A percentile compares a stretch with the other conserved stretches of the same genome.
These are phyloP conservation scores for Panicum miliaceum DNA, from an alignment of 176 grass and related monocot species.

Conservation along the genomic window DNA sequence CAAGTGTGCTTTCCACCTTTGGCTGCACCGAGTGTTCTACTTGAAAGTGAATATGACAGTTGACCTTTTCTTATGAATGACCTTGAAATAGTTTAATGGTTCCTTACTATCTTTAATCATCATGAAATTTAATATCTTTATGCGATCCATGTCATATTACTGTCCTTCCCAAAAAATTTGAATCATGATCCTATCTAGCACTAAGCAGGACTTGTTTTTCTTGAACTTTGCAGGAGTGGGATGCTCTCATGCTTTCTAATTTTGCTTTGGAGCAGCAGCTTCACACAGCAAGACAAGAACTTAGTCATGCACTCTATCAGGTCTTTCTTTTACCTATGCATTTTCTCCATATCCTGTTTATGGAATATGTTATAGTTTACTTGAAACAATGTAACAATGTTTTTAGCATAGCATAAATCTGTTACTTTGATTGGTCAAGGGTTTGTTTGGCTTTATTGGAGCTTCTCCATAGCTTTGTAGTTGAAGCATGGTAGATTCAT, in stretches of 20 bases:
- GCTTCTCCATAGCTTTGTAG: constrained; percentile 9
- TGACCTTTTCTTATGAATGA: not conserved
- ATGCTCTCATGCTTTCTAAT: constrained; percentile 97
- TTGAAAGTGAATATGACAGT: not conserved
- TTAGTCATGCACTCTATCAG: constrained; percentile 99
- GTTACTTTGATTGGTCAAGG: not conserved
- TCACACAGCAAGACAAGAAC: constrained; percentile 94
- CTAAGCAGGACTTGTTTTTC: constrained; percentile 36
- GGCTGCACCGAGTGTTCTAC: not conserved
- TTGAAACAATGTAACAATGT: constrained; percentile 6
- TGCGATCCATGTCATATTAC: constrained; percentile 3
- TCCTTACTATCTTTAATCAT: not conserved
- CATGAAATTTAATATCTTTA: not conserved
- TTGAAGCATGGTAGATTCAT: not conserved
- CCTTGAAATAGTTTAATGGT: not conserved
- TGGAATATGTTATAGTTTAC: constrained; percentile 10
- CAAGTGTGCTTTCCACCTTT: not conserved
- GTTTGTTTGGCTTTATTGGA: not conserved
- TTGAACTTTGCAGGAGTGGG: constrained; percentile 78
- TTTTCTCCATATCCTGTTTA: not conserved
- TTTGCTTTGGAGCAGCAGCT: constrained; percentile 96
- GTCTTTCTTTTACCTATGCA: constrained; percentile 45
- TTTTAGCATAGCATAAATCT: not conserved
- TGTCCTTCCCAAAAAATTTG: not conserved
- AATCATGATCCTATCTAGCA: constrained; percentile 13